These are phyloP conservation scores for Pseudocercospora vitis DNA, from an alignment of 2,329 filamentous ascomycete genomes.

Conservation along the genomic window DNA sequence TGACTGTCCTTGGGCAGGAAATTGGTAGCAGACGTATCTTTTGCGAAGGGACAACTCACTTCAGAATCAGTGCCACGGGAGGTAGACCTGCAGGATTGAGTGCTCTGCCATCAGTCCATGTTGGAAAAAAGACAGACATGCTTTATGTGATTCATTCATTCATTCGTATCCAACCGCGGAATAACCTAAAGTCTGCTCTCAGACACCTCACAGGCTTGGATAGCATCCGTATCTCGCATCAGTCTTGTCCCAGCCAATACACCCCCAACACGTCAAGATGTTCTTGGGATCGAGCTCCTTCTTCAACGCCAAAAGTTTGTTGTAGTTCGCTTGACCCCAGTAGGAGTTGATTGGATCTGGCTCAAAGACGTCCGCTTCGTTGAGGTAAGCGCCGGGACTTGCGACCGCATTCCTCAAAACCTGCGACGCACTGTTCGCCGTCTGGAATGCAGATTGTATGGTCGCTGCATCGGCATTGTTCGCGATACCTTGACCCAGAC, in stretches of 20 bases:
- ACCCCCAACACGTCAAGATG: constrained; percentile 25
- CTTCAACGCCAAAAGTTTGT: constrained; percentile 21
- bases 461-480: constrained; percentile 15
- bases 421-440: constrained; percentile 15
- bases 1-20: too few species aligned
- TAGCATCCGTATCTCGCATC: constrained; percentile 26
- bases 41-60: too few species aligned
- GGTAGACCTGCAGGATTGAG: too few species aligned
- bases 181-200: too few species aligned
- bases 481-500: constrained; percentile 12
- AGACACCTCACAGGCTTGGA: too few species aligned
- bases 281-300: constrained; percentile 23
- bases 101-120: too few species aligned
- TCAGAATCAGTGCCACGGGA: too few species aligned
- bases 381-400: constrained; percentile 23
- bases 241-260: constrained; percentile 20
- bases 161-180: too few species aligned
- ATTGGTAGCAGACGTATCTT: too few species aligned
- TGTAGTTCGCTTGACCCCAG: constrained; percentile 24
- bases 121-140: too few species aligned
- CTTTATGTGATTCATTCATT: too few species aligned
- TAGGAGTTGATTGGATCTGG: constrained; percentile 15
- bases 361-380: constrained; percentile 25
- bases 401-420: constrained; percentile 11
- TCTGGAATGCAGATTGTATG: constrained; percentile 17